These are phyloP conservation scores for Agapanthus africanus DNA, from an alignment of 106 monocot species.

Conservation along the genomic window DNA sequence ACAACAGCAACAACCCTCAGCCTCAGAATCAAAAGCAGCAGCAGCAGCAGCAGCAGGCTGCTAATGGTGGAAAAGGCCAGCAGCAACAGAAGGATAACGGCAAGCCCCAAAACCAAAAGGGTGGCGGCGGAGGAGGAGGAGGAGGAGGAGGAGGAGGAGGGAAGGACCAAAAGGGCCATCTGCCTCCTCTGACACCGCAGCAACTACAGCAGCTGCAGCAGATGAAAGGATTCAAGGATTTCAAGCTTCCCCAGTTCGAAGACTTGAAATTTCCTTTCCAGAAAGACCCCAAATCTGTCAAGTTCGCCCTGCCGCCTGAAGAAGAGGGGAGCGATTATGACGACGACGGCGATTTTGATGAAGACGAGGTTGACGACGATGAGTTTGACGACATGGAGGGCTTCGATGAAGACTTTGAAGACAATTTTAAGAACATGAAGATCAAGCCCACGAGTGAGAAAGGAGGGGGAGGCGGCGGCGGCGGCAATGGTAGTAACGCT, in stretches of 20 bases:
- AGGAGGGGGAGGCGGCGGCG: constrained; percentile 10
- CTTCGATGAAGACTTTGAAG: constrained; percentile 38
- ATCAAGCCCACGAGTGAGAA: constrained; percentile 18
- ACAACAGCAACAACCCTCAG: constrained; percentile 16
- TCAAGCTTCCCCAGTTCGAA: constrained; percentile 48
- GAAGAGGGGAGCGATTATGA: constrained; percentile 30
- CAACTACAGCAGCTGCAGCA: constrained; percentile 34
- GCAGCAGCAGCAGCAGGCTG: background rate
- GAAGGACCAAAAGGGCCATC: constrained; percentile 29
- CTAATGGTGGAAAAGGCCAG: background rate
- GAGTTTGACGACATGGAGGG: constrained; percentile 36
- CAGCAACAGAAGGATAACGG: background rate
- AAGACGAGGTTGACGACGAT: constrained; percentile 24
- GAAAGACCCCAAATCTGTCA: constrained; percentile 52
- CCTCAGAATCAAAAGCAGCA: constrained; percentile 29
- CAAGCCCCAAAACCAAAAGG: constrained; percentile 13
- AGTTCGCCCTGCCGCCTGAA: constrained; percentile 36
- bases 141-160: constrained; percentile 17
- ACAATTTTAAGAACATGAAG: constrained; percentile 45
- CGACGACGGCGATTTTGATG: constrained; percentile 31
- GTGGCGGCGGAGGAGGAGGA: constrained; percentile 6
- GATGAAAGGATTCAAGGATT: constrained; percentile 41
- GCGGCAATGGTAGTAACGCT: constrained; percentile 5
- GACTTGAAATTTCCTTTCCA: constrained; percentile 44
- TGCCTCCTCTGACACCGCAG: constrained; percentile 5